Conservation (phyloP, 108 stramenopile species). For the Fragilaria crotonensis region DNA sequence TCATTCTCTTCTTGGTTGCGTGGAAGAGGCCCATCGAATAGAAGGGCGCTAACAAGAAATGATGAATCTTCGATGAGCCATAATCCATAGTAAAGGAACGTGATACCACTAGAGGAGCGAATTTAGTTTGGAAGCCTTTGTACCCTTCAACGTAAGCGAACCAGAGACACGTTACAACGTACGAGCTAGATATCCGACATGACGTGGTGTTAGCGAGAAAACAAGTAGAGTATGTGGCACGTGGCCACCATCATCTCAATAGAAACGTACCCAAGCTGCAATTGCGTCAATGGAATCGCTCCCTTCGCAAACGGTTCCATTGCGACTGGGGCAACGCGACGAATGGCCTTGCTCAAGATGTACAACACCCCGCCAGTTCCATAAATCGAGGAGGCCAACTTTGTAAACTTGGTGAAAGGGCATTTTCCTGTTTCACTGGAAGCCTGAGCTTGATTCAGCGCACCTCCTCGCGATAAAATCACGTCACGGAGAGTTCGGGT, state of each 20-base stretch:
- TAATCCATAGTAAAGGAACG: slow-evolving; percentile 75
- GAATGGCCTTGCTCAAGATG: slow-evolving; percentile 83
- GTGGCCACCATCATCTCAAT: neutral
- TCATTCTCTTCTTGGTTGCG: slow-evolving; percentile 83
- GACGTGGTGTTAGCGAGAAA: neutral
- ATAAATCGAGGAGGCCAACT: slow-evolving; percentile 57
- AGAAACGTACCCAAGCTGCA: slow-evolving; percentile 61
- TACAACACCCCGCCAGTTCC: slow-evolving; percentile 80
- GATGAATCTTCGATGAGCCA: slow-evolving; percentile 24
- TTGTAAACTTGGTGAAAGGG: neutral
- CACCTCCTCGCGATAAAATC: neutral
- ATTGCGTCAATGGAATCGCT: slow-evolving; percentile 35
- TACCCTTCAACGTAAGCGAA: slow-evolving; percentile 95
- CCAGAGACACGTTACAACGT: slow-evolving; percentile 55
- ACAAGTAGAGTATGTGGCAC: neutral
- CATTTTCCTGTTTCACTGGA: neutral
- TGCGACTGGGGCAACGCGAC: slow-evolving; percentile 86
- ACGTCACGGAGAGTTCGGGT: neutral
- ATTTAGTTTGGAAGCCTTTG: slow-evolving; percentile 94
- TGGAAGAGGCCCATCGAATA: slow-evolving; percentile 93
- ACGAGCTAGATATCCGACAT: slow-evolving; percentile 46
- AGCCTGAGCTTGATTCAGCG: neutral
- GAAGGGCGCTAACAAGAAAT: slow-evolving; percentile 77
- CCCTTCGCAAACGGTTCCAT: slow-evolving; percentile 74
- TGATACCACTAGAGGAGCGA: slow-evolving; percentile 89